phyloP scores from a whole-genome alignment of 257 asterid genomes.

The Dorcoceras hygrometricum region DNA sequence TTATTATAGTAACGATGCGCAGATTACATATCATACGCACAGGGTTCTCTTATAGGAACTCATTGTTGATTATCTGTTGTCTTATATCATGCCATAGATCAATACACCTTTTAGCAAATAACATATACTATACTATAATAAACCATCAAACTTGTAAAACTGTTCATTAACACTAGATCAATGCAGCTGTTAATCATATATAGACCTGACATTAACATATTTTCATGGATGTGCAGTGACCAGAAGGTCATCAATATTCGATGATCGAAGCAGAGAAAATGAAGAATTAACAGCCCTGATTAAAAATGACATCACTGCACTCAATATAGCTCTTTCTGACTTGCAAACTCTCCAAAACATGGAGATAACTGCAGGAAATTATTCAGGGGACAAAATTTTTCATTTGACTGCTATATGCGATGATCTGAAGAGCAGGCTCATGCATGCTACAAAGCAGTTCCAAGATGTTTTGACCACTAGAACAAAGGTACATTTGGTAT shows the following conservation, averaged over 20 bases:
- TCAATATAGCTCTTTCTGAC: constrained; percentile 64
- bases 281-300: constrained; percentile 66
- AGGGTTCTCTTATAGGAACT: constrained; percentile 3
- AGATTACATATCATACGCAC: too few relatives aligned
- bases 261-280: constrained; percentile 81
- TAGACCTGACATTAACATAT: constrained; percentile 19
- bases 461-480: constrained; percentile 73
- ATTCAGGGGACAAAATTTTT: constrained; percentile 69
- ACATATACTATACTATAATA: background rate
- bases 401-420: constrained; percentile 80
- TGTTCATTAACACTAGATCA: constrained; percentile 8
- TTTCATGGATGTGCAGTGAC: constrained; percentile 47
- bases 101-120: background rate
- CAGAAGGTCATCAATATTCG: constrained; percentile 73
- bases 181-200: constrained; percentile 4
- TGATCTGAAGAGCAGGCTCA: constrained; percentile 73
- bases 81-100: background rate
- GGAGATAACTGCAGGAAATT: constrained; percentile 53
- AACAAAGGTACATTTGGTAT: constrained; percentile 48
- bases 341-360: constrained; percentile 58
- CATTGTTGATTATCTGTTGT: background rate
- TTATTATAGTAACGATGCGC: too few relatives aligned
- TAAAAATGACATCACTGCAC: constrained; percentile 66
- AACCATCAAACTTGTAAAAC: background rate
- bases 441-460: constrained; percentile 74